These are phyloP conservation scores for Panaeolus papilionaceus DNA, from an alignment of 768 basidiomycete genomes.

Conservation along the genomic window DNA sequence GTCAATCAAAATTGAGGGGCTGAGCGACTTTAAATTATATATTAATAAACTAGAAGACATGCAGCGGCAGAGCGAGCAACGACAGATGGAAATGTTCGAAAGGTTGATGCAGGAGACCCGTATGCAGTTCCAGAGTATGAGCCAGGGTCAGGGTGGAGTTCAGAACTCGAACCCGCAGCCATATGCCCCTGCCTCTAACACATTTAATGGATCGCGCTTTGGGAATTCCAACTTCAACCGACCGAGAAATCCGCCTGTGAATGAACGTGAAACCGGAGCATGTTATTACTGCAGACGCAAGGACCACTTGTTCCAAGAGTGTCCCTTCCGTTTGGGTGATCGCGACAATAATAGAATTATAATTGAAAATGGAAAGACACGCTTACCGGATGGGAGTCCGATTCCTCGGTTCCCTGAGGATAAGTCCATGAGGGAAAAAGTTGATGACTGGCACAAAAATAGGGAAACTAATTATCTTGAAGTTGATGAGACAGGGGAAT, in stretches of 20 bases:
- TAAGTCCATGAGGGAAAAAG: not conserved
- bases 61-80: not conserved
- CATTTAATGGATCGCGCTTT: not conserved
- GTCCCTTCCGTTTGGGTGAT: too few relatives aligned
- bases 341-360: too few relatives aligned
- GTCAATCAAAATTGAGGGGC: not conserved
- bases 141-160: not conserved
- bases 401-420: not conserved
- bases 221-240: not conserved
- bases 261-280: not conserved
- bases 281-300: too few relatives aligned
- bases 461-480: not conserved
- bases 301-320: too few relatives aligned
- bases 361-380: not conserved
- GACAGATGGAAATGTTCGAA: not conserved
- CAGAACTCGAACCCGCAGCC: not conserved
- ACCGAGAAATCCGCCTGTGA: not conserved
- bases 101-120: not conserved
- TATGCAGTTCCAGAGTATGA: not conserved
- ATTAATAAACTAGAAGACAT: not conserved
- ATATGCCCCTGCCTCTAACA: not conserved
- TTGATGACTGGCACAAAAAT: not conserved
- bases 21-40: not conserved
- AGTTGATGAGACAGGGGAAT: not conserved
- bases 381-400: not conserved